phyloP scores from a whole-genome alignment of 192 early-diverging fungal species.

The Glomus cerebriforme region DNA sequence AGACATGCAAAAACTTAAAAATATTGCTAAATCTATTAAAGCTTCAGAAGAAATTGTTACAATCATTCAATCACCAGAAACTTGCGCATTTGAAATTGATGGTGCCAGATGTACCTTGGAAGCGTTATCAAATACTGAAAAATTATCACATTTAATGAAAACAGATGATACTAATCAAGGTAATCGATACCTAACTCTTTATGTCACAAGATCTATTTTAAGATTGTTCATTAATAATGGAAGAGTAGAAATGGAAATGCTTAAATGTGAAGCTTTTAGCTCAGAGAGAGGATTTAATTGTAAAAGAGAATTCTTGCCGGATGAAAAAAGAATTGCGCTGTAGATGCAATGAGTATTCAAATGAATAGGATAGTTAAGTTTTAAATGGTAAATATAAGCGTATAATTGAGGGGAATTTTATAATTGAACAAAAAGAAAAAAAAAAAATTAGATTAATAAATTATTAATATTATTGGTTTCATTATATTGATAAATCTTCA shows the following conservation, averaged over 20 bases:
- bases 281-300: conserved; percentile 25
- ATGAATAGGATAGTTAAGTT: too few relatives aligned
- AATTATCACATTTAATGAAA: conserved; percentile 13
- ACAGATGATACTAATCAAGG: conserved; percentile 7
- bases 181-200: conserved; percentile 2
- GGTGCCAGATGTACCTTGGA: background rate
- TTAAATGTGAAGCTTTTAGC: conserved; percentile 31
- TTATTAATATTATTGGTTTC: background rate
- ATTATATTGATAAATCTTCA: conserved; percentile 87
- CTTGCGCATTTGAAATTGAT: conserved; percentile 33
- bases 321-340: conserved; percentile 3
- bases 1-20: conserved; percentile 28
- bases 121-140: conserved; percentile 14
- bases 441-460: too few relatives aligned
- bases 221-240: conserved; percentile 3
- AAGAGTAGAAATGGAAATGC: conserved; percentile 14
- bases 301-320: conserved; percentile 19
- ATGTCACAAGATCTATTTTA: conserved; percentile 14
- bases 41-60: conserved; percentile 7
- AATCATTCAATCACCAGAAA: background rate
- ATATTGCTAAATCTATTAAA: conserved; percentile 34
- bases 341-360: background rate
- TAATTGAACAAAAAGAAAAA: too few relatives aligned
- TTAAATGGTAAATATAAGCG: too few relatives aligned
- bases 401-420: too few relatives aligned